Evolutionary conservation across 345 rosid species (phyloP), one percentile per base, ranked within the genome.

Genomic region (Euphorbia pulcherrima): DNA sequence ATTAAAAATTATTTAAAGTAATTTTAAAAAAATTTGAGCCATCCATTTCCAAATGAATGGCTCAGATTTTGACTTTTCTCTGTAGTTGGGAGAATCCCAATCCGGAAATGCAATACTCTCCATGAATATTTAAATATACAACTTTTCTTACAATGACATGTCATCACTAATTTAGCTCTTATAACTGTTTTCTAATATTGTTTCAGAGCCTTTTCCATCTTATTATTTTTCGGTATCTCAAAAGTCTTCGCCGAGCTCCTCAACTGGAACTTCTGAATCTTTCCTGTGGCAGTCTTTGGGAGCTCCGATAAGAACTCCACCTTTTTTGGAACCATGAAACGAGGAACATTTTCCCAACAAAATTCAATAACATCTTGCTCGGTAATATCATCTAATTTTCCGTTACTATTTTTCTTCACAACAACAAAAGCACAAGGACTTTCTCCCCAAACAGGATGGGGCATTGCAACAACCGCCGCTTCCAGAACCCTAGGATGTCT

Each of bases 391-490:
- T 51, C 69, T 0, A 10, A 33, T 79, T 69, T 29, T n/a, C n/a
- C n/a, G n/a, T n/a, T n/a, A n/a, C n/a, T n/a, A n/a, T n/a, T n/a
- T n/a, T 60, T 62, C 44, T 65, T 77, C 17, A 67, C 28, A 0
- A 68, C 44, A 21, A 82, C 28, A 29, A 82, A 79, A 1, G 86
- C 86, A 35, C 86, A 82, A 1, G 86, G 86, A 60, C 76, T 77
- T 60, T 79, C 86, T 37, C 86, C 83, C 83, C 83, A 79, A 30
- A 17, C 14, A 1, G 72, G 79, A 67, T 75, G 68, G 5, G 86
- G 76, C 81, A 74, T 79, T 9, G 86, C 83, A 65, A 82, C 83
- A 41, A 77, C 86, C n/a, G 83, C 83, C n/a, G 81, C 86, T 68
- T 82, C 86, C n/a, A 72, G 62, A 17, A 82, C 72, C 30, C 79